Evolutionary conservation across 192 early-diverging fungal species (phyloP), one percentile per base, ranked within the genome.

Genomic region (Backusella sp.): DNA sequence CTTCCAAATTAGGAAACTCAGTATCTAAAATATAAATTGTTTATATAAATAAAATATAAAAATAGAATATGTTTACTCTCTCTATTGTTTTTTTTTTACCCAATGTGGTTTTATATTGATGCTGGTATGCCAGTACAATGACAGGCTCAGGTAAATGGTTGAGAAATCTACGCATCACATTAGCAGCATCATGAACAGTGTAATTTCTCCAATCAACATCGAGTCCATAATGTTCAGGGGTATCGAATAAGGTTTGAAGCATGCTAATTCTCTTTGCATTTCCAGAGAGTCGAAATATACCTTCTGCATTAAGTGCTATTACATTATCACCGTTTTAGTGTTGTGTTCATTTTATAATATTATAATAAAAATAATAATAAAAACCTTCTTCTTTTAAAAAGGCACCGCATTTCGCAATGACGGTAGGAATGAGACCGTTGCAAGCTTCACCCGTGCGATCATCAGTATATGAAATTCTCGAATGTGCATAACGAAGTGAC

Each of bases 211-310:
- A 92, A 42, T 89, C 88, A 17, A 88, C 41, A 65, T 85, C 76
- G 9, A 86, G 84, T 1, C 92, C 92, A 73, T 92, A 79, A 1
- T 88, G 89, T 3, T 68, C 42, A 35, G 85, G 83, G 4, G 85
- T 82, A 79, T 92, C 89, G 73, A 94, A 94, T 42, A 86, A 81
- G 36, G 85, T 78, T 72, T 94, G 92, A 32, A 94, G 84, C 82
- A 86, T 76, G 65, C 86, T 80, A 59, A 92, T 90, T 35, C 92
- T 84, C 77, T 89, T 91, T 59, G 91, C 86, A 65, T 91, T 92
- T 49, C 92, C 92, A 66, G 88, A 91, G n/a, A 94, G 83, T n/a
- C 92, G 87, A 79, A 94, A 94, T 34, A 94, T 90, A 32, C 92
- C 92, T 79, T 85, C 82, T 14, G 56, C 65, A 7, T 23, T n/a